Conservation (phyloP, 108 stramenopile genomes). For the Nitzschia palea region DNA sequence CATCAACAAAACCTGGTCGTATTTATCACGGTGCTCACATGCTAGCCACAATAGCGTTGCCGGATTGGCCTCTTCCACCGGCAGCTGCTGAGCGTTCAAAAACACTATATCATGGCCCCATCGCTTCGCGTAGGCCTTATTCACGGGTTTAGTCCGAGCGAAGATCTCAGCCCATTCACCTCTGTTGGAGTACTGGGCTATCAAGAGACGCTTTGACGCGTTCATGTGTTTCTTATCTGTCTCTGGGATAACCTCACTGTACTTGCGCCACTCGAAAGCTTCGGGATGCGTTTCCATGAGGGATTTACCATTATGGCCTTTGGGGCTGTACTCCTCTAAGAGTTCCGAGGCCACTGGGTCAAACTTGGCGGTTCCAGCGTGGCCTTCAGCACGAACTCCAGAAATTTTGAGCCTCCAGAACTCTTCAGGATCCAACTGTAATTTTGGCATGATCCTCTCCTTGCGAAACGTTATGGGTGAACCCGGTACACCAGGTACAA, state of each 20-base stretch:
- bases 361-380: neutral
- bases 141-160: constrained; percentile 16
- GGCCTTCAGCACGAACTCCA: neutral
- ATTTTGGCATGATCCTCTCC: neutral
- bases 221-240: neutral
- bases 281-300: neutral
- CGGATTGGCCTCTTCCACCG: neutral
- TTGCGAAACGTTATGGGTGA: neutral
- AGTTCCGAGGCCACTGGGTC: neutral
- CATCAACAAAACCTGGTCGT: constrained; percentile 31
- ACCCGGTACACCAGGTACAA: no score
- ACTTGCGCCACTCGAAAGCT: constrained; percentile 5
- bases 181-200: constrained; percentile 28
- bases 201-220: constrained; percentile 18
- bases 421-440: neutral
- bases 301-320: neutral
- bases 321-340: neutral
- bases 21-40: neutral
- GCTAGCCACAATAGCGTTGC: constrained; percentile 18
- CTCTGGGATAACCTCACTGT: neutral
- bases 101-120: constrained; percentile 34
- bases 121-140: constrained; percentile 25
- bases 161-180: constrained; percentile 16
- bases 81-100: constrained; percentile 7
- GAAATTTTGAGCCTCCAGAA: neutral